These are phyloP conservation scores for Colletotrichum magnum DNA, from an alignment of 2,329 filamentous ascomycete species.

Conservation along the genomic window DNA sequence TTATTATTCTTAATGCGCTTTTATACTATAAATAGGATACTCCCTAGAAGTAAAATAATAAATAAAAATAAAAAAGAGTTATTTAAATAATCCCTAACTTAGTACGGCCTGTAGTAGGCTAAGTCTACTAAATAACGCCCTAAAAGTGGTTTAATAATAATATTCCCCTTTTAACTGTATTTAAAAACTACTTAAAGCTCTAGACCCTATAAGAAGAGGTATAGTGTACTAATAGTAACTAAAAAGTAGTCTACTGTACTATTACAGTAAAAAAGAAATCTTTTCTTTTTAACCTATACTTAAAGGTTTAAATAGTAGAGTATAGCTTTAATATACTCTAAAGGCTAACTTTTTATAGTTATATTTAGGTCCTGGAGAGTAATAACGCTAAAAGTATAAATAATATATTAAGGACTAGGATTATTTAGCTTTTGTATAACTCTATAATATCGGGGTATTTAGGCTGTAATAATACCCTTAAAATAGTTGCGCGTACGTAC, in stretches of 20 bases:
- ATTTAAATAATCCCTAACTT: conserved; percentile 4
- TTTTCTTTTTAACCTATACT: conserved; percentile 6
- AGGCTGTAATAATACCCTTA: conserved; percentile 12
- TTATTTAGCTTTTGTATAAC: conserved; percentile 5
- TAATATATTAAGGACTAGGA: background rate
- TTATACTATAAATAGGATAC: conserved; percentile 21
- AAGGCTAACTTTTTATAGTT: conserved; percentile 13
- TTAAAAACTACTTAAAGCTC: background rate
- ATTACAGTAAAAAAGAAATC: background rate
- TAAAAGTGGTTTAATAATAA: too few species aligned
- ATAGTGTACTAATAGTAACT: background rate
- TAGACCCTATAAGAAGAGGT: background rate
- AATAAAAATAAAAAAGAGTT: background rate
- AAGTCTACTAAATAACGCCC: background rate
- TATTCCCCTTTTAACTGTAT: too few species aligned
- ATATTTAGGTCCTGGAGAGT: background rate
- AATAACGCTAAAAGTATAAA: background rate
- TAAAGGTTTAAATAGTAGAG: background rate
- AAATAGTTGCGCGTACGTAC: background rate
- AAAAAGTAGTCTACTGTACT: background rate
- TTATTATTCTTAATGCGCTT: conserved; percentile 12
- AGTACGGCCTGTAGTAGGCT: conserved; percentile 5
- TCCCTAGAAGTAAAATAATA: conserved; percentile 3
- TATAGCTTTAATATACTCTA: conserved; percentile 12
- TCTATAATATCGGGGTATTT: conserved; percentile 8